Evolutionary conservation across 768 basidiomycete genomes (phyloP), one percentile per base, ranked within the genome.

Genomic region (Termitomyces sp.): DNA sequence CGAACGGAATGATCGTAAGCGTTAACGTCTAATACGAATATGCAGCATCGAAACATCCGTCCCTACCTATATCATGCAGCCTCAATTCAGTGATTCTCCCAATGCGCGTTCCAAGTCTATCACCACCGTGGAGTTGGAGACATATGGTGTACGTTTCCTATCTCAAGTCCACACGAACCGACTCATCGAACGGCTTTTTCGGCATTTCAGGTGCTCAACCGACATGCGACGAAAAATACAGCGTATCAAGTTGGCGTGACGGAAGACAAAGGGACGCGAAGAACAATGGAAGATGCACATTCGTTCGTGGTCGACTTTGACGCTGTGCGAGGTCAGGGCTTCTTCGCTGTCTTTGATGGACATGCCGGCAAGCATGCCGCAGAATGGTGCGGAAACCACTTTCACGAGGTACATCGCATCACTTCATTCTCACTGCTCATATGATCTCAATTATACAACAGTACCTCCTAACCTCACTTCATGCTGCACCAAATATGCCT

Each of bases 281-380:
- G 96, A 61, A 91, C 89, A 49, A 98, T 98, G 97, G 97, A 98
- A 72, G 97, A 98, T 69, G 85, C 93, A 7, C 94, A 98, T 70
- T 93, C 94, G 23, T 97, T 98, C 66, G 86, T 98, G 57, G 89
- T 95, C 59, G 95, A 98, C 68, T 99, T 91, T 69, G 94, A 85
- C 37, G 83, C 85, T 35, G 78, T 98, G 19, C 84, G 88, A 43
- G 97, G 97, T 0, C 97, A 99, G 69, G 97, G 95, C 8, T 98
- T 97, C 78, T 98, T 96, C 69, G 96, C 96, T 6, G 85, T 99
- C 44, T 99, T 98, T 65, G 97, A 99, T 64, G 97, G 97, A 3
- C 97, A 99, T 69, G 97, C 97, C 1, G 97, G 97, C 17, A 98
- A 96, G 70, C 92, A 98, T 65, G 95, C 96, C 34, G 97, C 97